Evolutionary conservation across 108 stramenopile species (phyloP), one percentile per base, ranked within the genome.

Genomic region (Fragilariopsis cylindrus): DNA sequence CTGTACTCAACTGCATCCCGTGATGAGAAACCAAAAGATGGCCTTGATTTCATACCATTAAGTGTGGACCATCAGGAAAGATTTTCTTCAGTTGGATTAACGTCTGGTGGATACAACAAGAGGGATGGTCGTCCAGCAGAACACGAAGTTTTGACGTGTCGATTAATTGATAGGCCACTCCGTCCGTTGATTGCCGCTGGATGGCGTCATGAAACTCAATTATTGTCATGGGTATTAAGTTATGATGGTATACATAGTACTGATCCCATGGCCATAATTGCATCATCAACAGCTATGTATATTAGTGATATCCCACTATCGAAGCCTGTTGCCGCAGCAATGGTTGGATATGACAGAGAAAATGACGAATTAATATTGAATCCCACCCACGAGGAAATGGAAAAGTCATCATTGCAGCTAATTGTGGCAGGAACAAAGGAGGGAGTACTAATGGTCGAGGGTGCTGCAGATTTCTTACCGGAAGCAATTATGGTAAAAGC

Each of bases 361-460:
- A 73, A 57, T 3, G 84, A 78, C 12, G 69, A 72, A 53, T 72
- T 92, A 41, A 80, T 94, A 13, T 42, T 96, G 46, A 93, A 94
- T 62, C 95, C 95, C 13, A 90, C 86, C 1, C 50, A 84, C 49
- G 78, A 85, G 46, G 84, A 94, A 73, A 89, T 90, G 88, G 81
- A 84, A 50, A 76, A 78, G 50, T 85, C 84, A 52, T 63, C 71
- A 39, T 70, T 97, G 47, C 81, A 93, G 60, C 57, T 97, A 48
- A 87, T 77, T 46, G 86, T 96, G 45, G 96, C 96, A 13, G 96
- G 96, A 18, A 96, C 93, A 15, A 88, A 92, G 71, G 93, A 96
- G 69, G 94, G 87, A 7, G 90, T 98, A 3, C 69, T 97, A 11
- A 98, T 97, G 97, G 96, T 98, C 81, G 97, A 97, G 71, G 97